A percentile compares a stretch with the other conserved stretches of the same genome.
These are phyloP conservation scores for Chalara sp. DNA, from an alignment of 2,329 filamentous ascomycete species.

Conservation along the genomic window DNA sequence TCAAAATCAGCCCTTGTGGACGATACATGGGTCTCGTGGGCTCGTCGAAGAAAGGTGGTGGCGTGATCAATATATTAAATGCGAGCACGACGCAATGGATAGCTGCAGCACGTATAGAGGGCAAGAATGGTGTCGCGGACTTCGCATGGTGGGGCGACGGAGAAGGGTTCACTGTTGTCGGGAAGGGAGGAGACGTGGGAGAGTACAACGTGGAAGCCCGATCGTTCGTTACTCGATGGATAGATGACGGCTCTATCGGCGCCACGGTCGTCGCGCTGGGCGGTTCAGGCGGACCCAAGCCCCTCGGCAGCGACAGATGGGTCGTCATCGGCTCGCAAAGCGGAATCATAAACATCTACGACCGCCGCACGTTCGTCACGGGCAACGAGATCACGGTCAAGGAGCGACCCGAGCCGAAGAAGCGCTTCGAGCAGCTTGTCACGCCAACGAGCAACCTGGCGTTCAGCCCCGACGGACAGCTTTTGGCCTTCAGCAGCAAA, in stretches of 20 bases:
- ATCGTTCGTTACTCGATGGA: constrained; percentile 75
- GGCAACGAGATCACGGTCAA: constrained; percentile 46
- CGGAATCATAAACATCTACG: constrained; percentile 91
- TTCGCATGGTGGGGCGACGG: constrained; percentile 90
- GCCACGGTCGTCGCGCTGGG: constrained; percentile 79
- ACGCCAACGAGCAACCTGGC: constrained; percentile 73
- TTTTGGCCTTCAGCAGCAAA: constrained; percentile 77
- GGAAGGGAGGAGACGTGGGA: constrained; percentile 81
- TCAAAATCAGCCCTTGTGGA: constrained; percentile 82
- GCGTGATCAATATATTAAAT: constrained; percentile 79
- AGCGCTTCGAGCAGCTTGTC: constrained; percentile 76
- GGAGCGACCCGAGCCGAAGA: constrained; percentile 62
- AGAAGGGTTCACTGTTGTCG: constrained; percentile 72
- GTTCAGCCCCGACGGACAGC: constrained; percentile 84
- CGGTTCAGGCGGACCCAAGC: constrained; percentile 49
- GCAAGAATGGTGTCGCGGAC: constrained; percentile 76
- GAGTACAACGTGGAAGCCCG: constrained; percentile 72
- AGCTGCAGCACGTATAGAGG: constrained; percentile 73
- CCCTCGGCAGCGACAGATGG: constrained; percentile 77
- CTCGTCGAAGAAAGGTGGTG: constrained; percentile 76
- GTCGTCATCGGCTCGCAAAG: constrained; percentile 79
- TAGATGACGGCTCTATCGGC: constrained; percentile 81
- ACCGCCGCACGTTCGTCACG: constrained; percentile 47
- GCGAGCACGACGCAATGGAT: constrained; percentile 81
- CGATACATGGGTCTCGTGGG: constrained; percentile 79